phyloP scores from a whole-genome alignment of 345 rosid species.

The Citrus mangshanensis region DNA sequence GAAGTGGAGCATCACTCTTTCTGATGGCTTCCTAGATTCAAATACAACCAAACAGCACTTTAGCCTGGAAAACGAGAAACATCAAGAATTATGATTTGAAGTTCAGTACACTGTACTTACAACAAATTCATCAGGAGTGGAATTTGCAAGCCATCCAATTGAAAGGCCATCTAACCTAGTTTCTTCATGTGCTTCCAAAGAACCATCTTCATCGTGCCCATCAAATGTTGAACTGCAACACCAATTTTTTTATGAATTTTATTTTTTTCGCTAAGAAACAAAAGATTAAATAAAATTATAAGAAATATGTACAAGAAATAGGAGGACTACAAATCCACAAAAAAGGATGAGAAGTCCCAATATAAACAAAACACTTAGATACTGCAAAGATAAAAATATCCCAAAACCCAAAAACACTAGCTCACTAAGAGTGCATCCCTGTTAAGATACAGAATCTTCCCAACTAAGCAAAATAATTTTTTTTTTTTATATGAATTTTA shows the following conservation, averaged over 20 bases:
- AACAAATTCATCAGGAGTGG: conserved; percentile 90
- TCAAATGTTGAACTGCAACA: conserved; percentile 73
- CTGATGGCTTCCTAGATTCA: conserved; percentile 68
- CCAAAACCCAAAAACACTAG: too few relatives aligned
- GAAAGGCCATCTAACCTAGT: conserved; percentile 44
- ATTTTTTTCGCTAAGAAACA: too few relatives aligned
- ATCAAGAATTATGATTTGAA: conserved; percentile 11
- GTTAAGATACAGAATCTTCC: too few relatives aligned
- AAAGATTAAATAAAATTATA: too few relatives aligned
- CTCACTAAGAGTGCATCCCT: too few relatives aligned
- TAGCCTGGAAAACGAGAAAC: conserved; percentile 23
- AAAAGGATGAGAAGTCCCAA: too few relatives aligned
- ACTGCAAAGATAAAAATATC: too few relatives aligned
- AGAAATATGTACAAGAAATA: too few relatives aligned
- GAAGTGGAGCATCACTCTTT: conserved; percentile 86
- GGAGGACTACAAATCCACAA: too few relatives aligned
- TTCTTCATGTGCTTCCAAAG: conserved; percentile 60
- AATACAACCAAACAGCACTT: conserved; percentile 13
- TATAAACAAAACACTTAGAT: too few relatives aligned
- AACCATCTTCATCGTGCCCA: conserved; percentile 78
- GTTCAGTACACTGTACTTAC: conserved; percentile 41
- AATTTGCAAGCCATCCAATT: conserved; percentile 67
- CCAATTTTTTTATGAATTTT: background rate
- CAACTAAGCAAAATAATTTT: too few relatives aligned
- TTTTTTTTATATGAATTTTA: background rate